Evolutionary conservation across 2,329 filamentous ascomycete species (phyloP).

Genomic region (Orbilia quercus): DNA sequence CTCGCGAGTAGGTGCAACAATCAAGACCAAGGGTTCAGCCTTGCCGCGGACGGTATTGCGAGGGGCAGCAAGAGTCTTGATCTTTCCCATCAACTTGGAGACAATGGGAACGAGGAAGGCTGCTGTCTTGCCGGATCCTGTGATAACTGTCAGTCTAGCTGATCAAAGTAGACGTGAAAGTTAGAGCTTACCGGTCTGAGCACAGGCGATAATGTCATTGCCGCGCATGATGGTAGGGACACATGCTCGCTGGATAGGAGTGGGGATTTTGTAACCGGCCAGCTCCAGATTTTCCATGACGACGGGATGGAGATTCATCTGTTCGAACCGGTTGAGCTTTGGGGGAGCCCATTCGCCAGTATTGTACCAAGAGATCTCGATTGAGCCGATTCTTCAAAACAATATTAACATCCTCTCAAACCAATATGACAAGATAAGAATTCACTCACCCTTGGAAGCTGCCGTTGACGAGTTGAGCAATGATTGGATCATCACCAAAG

Average conservation of each 20-base stretch:
- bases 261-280: constrained; percentile 74
- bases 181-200: constrained; percentile 91
- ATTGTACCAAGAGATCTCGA: constrained; percentile 72
- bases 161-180: too few relatives aligned
- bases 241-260: constrained; percentile 86
- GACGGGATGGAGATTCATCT: constrained; percentile 84
- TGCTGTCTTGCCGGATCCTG: constrained; percentile 95
- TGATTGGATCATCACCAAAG: constrained; percentile 70
- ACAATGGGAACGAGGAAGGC: constrained; percentile 90
- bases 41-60: constrained; percentile 69
- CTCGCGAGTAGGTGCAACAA: constrained; percentile 89
- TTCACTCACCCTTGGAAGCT: constrained; percentile 39
- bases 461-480: constrained; percentile 18
- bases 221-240: constrained; percentile 81
- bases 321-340: constrained; percentile 69
- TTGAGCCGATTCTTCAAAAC: constrained; percentile 67
- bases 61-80: constrained; percentile 82
- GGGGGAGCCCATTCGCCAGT: constrained; percentile 67
- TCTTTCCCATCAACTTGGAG: constrained; percentile 94
- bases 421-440: constrained; percentile 47
- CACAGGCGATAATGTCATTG: constrained; percentile 85
- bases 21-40: constrained; percentile 87
- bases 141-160: constrained; percentile 34
- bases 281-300: constrained; percentile 82
- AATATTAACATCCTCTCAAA: background rate